These are phyloP conservation scores for Syncephalastrum racemosum DNA, from an alignment of 371 early-diverging fungal species.

Conservation along the genomic window DNA sequence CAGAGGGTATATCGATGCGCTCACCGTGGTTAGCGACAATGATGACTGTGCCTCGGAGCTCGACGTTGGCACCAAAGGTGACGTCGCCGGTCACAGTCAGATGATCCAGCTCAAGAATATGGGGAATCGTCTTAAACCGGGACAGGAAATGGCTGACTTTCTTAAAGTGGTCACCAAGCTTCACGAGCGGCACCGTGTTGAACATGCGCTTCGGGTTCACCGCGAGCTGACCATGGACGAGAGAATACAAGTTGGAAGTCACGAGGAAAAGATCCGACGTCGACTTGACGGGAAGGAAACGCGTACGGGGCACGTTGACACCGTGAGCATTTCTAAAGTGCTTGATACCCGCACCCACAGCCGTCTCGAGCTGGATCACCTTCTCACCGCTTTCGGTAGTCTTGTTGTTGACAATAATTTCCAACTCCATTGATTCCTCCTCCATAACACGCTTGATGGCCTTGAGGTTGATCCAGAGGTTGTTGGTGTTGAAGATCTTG, in stretches of 20 bases:
- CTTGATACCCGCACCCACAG: conserved; percentile 99
- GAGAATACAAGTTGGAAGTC: conserved; percentile 92
- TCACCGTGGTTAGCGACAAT: conserved; percentile 97
- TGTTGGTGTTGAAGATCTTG: conserved; percentile 99
- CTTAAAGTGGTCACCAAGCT: conserved; percentile 98
- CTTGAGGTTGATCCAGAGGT: conserved; percentile 96
- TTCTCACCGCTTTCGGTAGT: conserved; percentile 85
- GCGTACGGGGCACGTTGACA: conserved; percentile 96
- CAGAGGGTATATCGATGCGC: conserved; percentile 98
- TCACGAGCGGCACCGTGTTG: conserved; percentile 93
- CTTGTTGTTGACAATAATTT: conserved; percentile 99
- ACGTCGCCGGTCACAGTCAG: conserved; percentile 99
- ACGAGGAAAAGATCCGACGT: conserved; percentile 98
- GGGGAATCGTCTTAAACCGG: conserved; percentile 93
- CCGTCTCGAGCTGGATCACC: conserved; percentile 99
- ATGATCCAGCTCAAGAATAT: conserved; percentile 98
- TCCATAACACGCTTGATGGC: conserved; percentile 95
- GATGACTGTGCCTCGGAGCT: conserved; percentile 97
- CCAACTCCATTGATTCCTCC: conserved; percentile 82
- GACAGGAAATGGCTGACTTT: conserved; percentile 75
- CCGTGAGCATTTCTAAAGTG: conserved; percentile 97
- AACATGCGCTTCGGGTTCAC: conserved; percentile 94
- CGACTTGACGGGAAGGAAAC: conserved; percentile 99
- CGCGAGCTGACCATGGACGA: conserved; percentile 90
- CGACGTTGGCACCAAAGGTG: conserved; percentile 93